Conservation (phyloP, 164 flowering plant genomes). For the Vitis amurensis region DNA sequence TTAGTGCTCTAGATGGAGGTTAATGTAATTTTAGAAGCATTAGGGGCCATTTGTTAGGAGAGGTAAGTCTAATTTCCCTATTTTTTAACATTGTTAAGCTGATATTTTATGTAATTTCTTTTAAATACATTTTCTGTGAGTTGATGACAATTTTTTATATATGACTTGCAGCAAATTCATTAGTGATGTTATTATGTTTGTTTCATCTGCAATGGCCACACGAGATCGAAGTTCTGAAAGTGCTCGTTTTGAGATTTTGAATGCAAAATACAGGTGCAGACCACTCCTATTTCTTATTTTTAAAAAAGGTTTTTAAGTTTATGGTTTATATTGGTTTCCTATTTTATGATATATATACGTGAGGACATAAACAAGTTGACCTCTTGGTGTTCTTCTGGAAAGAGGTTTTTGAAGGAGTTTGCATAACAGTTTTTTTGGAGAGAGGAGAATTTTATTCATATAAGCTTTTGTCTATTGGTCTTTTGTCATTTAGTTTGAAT, state of each 20-base stretch:
- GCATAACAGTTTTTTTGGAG: no score
- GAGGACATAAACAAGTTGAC: no score
- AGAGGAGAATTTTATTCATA: no score
- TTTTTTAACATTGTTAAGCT: neutral
- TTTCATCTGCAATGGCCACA: conserved; percentile 77
- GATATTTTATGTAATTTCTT: neutral
- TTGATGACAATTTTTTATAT: conserved; percentile 13
- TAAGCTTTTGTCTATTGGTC: no score
- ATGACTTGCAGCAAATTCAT: conserved; percentile 74
- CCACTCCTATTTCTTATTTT: neutral
- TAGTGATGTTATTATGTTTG: conserved; percentile 75
- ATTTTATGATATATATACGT: no score
- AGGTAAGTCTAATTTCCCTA: neutral
- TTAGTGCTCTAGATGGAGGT: no score
- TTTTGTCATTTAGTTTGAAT: no score
- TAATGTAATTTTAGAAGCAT: no score
- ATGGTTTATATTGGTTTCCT: neutral
- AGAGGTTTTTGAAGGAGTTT: no score
- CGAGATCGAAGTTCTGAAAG: conserved; percentile 80
- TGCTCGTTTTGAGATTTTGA: conserved; percentile 85
- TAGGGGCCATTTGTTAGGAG: no score
- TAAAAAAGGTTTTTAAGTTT: neutral
- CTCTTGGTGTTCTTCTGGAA: no score
- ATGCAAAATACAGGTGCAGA: conserved; percentile 67
- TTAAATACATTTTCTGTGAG: neutral